Percentiles rank a stretch among this genome's conserved stretches.
These are phyloP conservation scores for Corchorus capsularis DNA, from an alignment of 345 rosid species.

Conservation along the genomic window DNA sequence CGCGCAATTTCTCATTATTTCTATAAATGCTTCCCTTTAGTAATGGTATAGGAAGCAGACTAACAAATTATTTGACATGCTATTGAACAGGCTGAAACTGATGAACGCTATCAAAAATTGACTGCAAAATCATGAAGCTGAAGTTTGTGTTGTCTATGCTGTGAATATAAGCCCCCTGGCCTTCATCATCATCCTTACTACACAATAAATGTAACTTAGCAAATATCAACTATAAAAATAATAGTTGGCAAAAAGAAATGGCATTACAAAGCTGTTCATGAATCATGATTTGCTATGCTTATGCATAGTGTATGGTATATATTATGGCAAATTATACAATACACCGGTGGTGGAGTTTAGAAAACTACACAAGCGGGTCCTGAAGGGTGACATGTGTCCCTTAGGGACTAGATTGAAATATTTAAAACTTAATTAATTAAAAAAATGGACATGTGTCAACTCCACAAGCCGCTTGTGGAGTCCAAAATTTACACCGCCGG, in stretches of 20 bases:
- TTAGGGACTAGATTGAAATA: too few relatives aligned
- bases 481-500: too few relatives aligned
- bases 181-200: neutral
- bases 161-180: neutral
- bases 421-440: too few relatives aligned
- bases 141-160: neutral
- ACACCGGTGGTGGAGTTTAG: too few relatives aligned
- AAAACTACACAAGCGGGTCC: too few relatives aligned
- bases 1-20: neutral
- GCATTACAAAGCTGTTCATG: neutral
- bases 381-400: too few relatives aligned
- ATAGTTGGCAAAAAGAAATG: neutral
- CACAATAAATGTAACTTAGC: neutral
- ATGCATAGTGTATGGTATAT: neutral
- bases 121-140: slow-evolving; percentile 19
- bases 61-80: slow-evolving; percentile 3
- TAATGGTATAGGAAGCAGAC: neutral
- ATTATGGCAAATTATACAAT: too few relatives aligned
- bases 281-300: neutral
- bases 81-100: slow-evolving; percentile 59
- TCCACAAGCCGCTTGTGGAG: too few relatives aligned
- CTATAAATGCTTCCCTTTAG: neutral
- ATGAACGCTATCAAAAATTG: slow-evolving; percentile 53
- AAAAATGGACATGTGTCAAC: too few relatives aligned
- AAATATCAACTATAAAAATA: neutral